A percentile compares a stretch with the other conserved stretches of the same genome.
Conservation (phyloP, 2,329 filamentous ascomycete species). For the Shiraia bambusicola region DNA sequence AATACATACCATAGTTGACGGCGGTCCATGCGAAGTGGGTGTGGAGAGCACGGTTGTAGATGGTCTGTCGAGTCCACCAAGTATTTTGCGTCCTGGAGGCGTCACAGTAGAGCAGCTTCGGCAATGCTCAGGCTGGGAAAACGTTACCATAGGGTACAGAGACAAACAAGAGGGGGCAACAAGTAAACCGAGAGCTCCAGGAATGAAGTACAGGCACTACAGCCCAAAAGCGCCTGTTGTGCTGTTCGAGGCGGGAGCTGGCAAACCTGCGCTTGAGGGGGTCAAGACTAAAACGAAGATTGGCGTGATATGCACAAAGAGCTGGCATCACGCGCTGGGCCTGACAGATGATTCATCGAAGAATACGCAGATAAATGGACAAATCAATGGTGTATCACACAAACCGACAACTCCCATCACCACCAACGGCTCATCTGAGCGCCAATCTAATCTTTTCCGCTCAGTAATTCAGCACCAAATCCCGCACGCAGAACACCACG, state of each 20-base stretch:
- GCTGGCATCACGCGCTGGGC: constrained; percentile 26
- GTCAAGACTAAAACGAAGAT: constrained; percentile 34
- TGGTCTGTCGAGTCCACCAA: constrained; percentile 77
- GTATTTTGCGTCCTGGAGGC: constrained; percentile 82
- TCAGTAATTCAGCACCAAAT: constrained; percentile 39
- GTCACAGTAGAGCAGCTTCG: constrained; percentile 79
- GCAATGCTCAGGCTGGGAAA: constrained; percentile 75
- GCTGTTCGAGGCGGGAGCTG: constrained; percentile 67
- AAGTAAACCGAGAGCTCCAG: constrained; percentile 74
- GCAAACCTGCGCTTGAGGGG: constrained; percentile 29
- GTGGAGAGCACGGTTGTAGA: constrained; percentile 98
- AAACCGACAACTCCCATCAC: background rate
- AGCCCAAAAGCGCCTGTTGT: constrained; percentile 85
- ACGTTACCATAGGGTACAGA: constrained; percentile 74
- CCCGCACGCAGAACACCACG: constrained; percentile 29
- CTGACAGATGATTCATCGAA: constrained; percentile 7
- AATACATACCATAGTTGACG: constrained; percentile 86
- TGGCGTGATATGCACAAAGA: constrained; percentile 45
- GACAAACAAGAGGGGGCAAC: constrained; percentile 66
- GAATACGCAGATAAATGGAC: constrained; percentile 2
- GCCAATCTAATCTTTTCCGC: constrained; percentile 36
- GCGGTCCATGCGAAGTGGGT: constrained; percentile 81
- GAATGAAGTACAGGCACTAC: constrained; percentile 99
- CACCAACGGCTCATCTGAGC: constrained; percentile 2
- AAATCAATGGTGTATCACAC: constrained; percentile 13